These are phyloP conservation scores for Solanum sitiens DNA, from an alignment of 257 asterid genomes.

Conservation along the genomic window DNA sequence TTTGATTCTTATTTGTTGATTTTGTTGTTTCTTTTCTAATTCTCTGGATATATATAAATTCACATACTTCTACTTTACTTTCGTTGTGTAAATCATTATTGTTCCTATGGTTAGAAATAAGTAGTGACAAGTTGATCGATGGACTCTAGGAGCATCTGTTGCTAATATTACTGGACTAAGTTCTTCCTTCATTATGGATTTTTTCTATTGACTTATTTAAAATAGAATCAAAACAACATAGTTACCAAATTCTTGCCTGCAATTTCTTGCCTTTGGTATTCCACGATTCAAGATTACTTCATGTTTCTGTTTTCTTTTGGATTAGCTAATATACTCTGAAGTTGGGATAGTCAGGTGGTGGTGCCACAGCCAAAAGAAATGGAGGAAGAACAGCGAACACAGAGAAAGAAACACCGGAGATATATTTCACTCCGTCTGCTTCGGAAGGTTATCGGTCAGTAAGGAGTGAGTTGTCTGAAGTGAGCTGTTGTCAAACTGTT, in stretches of 20 bases:
- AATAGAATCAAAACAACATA: neutral
- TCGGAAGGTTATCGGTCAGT: constrained; percentile 17
- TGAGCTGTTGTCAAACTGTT: neutral
- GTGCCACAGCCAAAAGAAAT: constrained; percentile 7
- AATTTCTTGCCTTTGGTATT: neutral
- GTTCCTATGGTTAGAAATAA: neutral
- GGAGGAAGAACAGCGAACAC: neutral
- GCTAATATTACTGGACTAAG: neutral
- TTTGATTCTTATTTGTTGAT: constrained; percentile 11
- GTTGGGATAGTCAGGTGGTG: constrained; percentile 21
- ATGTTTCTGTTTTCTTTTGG: neutral
- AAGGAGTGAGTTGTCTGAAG: constrained; percentile 15
- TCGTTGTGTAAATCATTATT: neutral
- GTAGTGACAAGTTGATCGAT: neutral
- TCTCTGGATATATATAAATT: neutral
- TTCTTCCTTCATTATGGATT: neutral
- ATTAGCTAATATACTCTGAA: constrained; percentile 11
- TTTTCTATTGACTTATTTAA: neutral
- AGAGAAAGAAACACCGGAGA: constrained; percentile 15
- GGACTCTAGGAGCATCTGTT: neutral
- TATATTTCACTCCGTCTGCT: constrained; percentile 14
- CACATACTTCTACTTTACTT: neutral
- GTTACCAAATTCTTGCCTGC: neutral
- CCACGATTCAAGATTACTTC: neutral
- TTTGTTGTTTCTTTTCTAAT: constrained; percentile 11